Percentiles rank a stretch among this genome's conserved stretches.
phyloP scores from a whole-genome alignment of 225 moss, liverwort and hornwort species.

The Asterella californica region DNA sequence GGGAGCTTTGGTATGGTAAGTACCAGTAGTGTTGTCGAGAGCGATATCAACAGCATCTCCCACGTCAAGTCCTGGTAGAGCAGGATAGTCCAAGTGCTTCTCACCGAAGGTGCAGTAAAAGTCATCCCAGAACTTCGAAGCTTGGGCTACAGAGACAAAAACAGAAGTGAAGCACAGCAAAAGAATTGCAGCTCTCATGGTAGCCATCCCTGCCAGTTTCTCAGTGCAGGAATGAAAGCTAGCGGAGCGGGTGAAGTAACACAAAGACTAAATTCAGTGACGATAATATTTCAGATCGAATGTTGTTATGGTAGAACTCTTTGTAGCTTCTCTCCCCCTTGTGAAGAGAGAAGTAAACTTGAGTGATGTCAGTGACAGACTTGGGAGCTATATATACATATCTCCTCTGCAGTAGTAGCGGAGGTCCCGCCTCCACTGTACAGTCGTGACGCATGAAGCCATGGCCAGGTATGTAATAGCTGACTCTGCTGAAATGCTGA shows the following conservation, averaged over 20 bases:
- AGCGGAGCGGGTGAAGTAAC: background rate
- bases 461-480: background rate
- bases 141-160: constrained; percentile 4
- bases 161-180: constrained; percentile 10
- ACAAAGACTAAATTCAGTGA: background rate
- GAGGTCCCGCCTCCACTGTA: background rate
- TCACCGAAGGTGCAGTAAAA: constrained; percentile 31
- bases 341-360: background rate
- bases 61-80: background rate
- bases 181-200: background rate
- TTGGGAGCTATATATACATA: background rate
- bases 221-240: background rate
- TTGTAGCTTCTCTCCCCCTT: background rate
- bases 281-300: background rate
- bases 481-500: background rate
- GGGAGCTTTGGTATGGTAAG: background rate
- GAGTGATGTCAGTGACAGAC: background rate
- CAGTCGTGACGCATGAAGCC: background rate
- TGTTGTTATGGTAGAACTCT: background rate
- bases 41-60: constrained; percentile 4
- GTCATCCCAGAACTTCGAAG: constrained; percentile 19
- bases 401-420: background rate
- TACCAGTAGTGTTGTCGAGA: constrained; percentile 17
- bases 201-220: background rate
- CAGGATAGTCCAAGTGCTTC: background rate